Base-by-base conservation (phyloP, 202 grass and related monocot species). In the Brachypodium distachyon region DNA sequence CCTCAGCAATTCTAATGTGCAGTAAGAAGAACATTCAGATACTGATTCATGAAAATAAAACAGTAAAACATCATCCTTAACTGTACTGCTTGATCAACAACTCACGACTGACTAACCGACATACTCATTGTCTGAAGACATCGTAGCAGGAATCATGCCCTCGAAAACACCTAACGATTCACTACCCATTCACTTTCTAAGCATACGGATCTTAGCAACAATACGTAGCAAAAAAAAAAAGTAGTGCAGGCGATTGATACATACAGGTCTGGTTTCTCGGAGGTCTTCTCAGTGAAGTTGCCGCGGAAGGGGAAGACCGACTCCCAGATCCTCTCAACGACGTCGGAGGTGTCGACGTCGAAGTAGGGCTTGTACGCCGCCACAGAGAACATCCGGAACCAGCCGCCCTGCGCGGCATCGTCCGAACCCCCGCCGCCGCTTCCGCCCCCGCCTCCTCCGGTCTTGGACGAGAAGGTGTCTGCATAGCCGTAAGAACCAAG, bases 361-460 rank as follows among this genome's bases (percentile, higher is more conserved):
- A 99, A 99, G 75, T 96, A 99, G 61, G 85, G 85, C 71, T 92
- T 96, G 85, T 99, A 99, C 7, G 92, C 87, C 23, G 81, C 87
- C 4, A 99, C 92, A 61, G 96, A 92, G 87, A 99, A 93, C 54
- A 90, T 86, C 50, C 90, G 88, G 83, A 96, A 91, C 96, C 96
- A 99, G 6, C 96, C 96, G 38, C 73, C 61, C 73, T 88, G 89
- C 40, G 43, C 80, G 23, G 89, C 62, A 23, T 96, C 96, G 33
- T 95, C 89, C 18, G 87, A 76, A 12, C 78, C 85, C 37, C 77
- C 84, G 26, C 68, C 36, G 51, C 82, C 54, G 29, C 49, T 42
- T 19, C 79, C 83, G 9, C 69, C 77, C 4, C 79, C 63, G 1
- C 51, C 85, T 6, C 77, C 78, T 18, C 85, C 66, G 32, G 46